These are phyloP conservation scores for Hamamelis virginiana DNA, from an alignment of 164 flowering plant species.

Conservation along the genomic window DNA sequence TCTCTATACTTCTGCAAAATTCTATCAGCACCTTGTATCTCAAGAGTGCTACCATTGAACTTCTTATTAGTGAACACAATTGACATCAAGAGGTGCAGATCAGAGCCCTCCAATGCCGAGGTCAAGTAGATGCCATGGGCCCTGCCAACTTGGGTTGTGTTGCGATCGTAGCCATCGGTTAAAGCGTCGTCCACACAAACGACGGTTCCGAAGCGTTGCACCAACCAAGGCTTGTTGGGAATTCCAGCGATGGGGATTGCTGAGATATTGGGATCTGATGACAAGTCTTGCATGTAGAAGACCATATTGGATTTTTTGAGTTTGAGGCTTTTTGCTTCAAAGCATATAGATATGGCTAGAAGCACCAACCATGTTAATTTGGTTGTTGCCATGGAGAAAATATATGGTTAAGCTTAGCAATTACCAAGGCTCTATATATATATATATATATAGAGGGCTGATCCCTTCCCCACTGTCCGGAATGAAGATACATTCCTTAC, in stretches of 20 bases:
- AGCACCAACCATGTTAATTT: not conserved
- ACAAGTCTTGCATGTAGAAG: conserved; percentile 3
- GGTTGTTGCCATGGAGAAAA: conserved; percentile 3
- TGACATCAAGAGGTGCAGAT: conserved; percentile 4
- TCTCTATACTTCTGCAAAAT: not conserved
- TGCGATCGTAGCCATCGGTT: not conserved
- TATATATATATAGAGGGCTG: too few relatives aligned
- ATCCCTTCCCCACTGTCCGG: too few relatives aligned
- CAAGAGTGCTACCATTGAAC: conserved; percentile 4
- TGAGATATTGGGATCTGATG: not conserved
- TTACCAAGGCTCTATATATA: too few relatives aligned
- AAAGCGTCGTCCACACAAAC: not conserved
- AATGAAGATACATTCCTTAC: too few relatives aligned
- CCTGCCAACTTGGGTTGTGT: conserved; percentile 12
- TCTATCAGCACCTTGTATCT: not conserved
- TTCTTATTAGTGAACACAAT: conserved; percentile 9
- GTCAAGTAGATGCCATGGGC: conserved; percentile 19
- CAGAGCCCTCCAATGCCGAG: conserved; percentile 9
- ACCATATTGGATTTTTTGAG: conserved; percentile 1
- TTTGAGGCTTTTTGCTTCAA: conserved; percentile 3
- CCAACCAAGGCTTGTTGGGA: not conserved
- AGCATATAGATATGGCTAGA: not conserved
- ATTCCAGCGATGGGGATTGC: not conserved
- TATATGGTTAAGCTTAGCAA: too few relatives aligned
- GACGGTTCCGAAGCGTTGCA: not conserved